Conservation (phyloP, 1,284 basidiomycete genomes). For the Golubevia sp. region DNA sequence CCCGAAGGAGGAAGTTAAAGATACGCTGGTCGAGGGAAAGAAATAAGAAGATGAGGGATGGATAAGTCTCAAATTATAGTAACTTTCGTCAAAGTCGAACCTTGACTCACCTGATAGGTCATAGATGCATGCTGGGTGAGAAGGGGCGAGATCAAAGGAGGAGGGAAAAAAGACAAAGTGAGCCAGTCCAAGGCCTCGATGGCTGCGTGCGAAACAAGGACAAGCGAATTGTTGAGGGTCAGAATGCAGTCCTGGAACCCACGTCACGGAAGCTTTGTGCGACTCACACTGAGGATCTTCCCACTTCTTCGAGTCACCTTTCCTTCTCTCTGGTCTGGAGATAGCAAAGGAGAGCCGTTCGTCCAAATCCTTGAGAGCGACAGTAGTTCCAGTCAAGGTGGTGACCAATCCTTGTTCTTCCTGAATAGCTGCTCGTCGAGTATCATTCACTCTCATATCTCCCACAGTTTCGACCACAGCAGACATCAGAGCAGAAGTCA, state of each 20-base stretch:
- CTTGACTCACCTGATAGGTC: constrained; percentile 17
- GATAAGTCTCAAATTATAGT: background rate
- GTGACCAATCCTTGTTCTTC: background rate
- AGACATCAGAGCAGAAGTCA: constrained; percentile 30
- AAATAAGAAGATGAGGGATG: background rate
- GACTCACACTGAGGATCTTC: constrained; percentile 16
- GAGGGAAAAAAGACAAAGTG: constrained; percentile 36
- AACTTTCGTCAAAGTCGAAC: background rate
- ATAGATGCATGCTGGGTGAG: constrained; percentile 26
- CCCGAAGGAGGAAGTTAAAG: constrained; percentile 33
- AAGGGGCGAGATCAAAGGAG: constrained; percentile 36
- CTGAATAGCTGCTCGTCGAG: background rate
- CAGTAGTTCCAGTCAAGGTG: background rate
- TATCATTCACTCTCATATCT: constrained; percentile 13
- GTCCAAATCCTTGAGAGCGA: constrained; percentile 36
- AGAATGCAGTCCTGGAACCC: no score
- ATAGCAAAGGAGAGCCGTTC: constrained; percentile 38
- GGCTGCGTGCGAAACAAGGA: constrained; percentile 1
- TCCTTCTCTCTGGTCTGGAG: background rate
- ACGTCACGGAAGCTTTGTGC: no score
- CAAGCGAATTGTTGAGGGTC: no score
- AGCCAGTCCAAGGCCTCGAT: constrained; percentile 46
- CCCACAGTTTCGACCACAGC: constrained; percentile 38
- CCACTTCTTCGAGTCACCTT: constrained; percentile 15
- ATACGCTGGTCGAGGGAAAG: constrained; percentile 9